Percentiles rank a stretch among this genome's conserved stretches.
These are phyloP conservation scores for Cymbidium sinense DNA, from an alignment of 106 monocot species.

Conservation along the genomic window DNA sequence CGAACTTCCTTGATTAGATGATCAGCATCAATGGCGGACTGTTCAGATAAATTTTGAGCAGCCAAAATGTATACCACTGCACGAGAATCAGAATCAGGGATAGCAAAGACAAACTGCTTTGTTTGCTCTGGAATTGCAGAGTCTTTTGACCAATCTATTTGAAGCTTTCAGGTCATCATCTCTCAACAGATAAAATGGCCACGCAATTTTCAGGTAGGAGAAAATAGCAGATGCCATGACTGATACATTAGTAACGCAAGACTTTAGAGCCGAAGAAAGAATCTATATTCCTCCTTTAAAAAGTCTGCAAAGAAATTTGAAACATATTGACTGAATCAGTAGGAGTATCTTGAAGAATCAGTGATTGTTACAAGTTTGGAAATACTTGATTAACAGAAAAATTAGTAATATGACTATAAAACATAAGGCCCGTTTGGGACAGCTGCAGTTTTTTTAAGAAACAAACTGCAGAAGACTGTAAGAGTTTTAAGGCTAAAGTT, in stretches of 20 bases:
- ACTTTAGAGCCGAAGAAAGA: not conserved
- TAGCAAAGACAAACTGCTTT: conserved; percentile 72
- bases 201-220: conserved; percentile 26
- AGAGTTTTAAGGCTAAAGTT: no score
- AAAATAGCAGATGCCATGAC: conserved; percentile 35
- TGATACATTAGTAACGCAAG: not conserved
- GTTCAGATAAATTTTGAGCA: conserved; percentile 61
- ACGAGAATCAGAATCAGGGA: conserved; percentile 34
- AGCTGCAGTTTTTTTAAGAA: no score
- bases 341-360: not conserved
- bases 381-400: not conserved
- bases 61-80: conserved; percentile 56
- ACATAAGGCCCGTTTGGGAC: no score
- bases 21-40: conserved; percentile 59
- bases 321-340: not conserved
- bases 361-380: not conserved
- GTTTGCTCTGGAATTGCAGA: conserved; percentile 67
- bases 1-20: conserved; percentile 57
- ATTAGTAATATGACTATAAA: not conserved
- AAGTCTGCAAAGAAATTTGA: not conserved
- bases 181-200: conserved; percentile 68
- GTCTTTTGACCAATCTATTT: conserved; percentile 31
- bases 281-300: not conserved
- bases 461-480: no score
- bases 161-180: conserved; percentile 67